Base-by-base conservation (phyloP, 306 rosid species). In the Quercus dentata region DNA sequence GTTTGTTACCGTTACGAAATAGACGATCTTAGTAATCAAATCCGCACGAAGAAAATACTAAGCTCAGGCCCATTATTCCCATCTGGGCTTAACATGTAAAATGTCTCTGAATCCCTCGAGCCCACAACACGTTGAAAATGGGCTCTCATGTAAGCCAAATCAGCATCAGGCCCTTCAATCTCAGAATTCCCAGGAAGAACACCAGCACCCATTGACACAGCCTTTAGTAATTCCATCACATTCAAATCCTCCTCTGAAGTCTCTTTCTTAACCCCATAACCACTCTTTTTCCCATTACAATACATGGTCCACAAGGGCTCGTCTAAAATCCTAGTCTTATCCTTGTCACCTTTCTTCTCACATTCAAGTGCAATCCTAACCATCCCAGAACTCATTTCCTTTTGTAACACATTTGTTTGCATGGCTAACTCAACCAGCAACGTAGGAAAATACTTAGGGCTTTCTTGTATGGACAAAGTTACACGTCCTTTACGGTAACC, bases 131-230 rank as follows among this genome's bases (percentile, higher is more conserved):
- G 87, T 6, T 94, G 94, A 10, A 94, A 94, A 74, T 89, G 86
- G 15, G 94, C 92, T 10, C 97, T 75, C 83, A 94, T 82, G 79
- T 89, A 92, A 2, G 92, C 88, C 76, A 88, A 23, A 59, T 92
- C 97, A 0, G 82, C 89, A 21, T 94, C 92, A 0, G 79, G 79
- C 0, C 84, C 91, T 1, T 87, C 97, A 0, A 13, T 46, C 4
- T 87, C 89, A 0, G 87, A 71, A 38, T 76, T 83, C 35, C 86
- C 79, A 0, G 97, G 97, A 73, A 94, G 79, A 6, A 94, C 92
- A 1, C 97, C 97, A 4, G 94, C 98, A 3, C 97, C 97, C 98
- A 92, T 94, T 0, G 97, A 78, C 21, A 86, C 90, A 0, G 97
- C 85, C 80, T 78, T 90, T 1, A 94, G 92, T 49, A 85, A 51